Evolutionary conservation across 2,329 filamentous ascomycete species (phyloP).

Genomic region (Fusarium xylarioides): DNA sequence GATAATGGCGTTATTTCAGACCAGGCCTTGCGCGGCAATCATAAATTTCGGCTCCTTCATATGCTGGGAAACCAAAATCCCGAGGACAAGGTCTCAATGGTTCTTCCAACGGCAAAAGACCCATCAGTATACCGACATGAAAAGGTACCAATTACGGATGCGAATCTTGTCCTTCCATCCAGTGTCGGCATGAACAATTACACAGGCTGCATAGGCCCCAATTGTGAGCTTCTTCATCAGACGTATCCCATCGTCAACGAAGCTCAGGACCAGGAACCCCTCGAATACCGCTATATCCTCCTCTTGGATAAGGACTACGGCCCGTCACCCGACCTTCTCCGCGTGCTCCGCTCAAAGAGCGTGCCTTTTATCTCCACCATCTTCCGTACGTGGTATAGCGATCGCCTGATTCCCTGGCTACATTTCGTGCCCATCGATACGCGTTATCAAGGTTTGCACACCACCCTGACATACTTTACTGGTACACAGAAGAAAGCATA

Average conservation of each 20-base stretch:
- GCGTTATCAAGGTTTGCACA: constrained; percentile 77
- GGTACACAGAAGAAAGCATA: constrained; percentile 59
- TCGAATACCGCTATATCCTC: constrained; percentile 75
- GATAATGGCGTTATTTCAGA: constrained; percentile 61
- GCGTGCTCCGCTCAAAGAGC: constrained; percentile 71
- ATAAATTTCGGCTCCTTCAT: constrained; percentile 76
- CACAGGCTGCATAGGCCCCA: constrained; percentile 62
- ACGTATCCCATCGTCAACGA: constrained; percentile 52
- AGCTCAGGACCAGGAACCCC: constrained; percentile 57
- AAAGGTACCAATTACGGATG: constrained; percentile 59
- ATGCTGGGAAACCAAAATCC: constrained; percentile 67
- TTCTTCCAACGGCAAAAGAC: constrained; percentile 58
- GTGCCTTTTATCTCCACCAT: constrained; percentile 77
- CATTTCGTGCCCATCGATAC: constrained; percentile 84
- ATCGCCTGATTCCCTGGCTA: constrained; percentile 77
- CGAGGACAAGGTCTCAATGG: constrained; percentile 59
- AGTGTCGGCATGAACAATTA: constrained; percentile 69
- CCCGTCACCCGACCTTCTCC: constrained; percentile 66
- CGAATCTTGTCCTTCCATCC: constrained; percentile 63
- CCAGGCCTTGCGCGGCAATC: constrained; percentile 72
- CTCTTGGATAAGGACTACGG: constrained; percentile 77
- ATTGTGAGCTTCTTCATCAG: constrained; percentile 44
- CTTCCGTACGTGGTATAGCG: constrained; percentile 83
- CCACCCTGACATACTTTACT: constrained; percentile 77
- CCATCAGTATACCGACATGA: constrained; percentile 63